phyloP scores from a whole-genome alignment of 148 eudicot species.

The Dysphania ambrosioides region DNA sequence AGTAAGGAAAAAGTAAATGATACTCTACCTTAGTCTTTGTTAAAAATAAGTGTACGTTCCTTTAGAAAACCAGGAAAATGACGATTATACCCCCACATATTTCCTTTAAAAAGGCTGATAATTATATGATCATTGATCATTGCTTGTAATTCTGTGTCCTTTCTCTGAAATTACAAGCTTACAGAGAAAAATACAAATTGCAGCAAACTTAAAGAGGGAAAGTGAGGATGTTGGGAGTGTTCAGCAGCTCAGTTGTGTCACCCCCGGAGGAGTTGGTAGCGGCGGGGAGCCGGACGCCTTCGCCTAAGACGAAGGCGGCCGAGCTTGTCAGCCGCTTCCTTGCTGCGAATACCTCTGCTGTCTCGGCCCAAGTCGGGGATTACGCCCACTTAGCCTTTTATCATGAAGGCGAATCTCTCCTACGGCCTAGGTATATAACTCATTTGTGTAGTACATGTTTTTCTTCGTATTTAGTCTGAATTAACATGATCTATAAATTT shows the following conservation, averaged over 20 bases:
- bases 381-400: constrained; percentile 61
- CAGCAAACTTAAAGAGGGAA: neutral
- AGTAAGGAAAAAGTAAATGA: neutral
- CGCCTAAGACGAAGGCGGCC: constrained; percentile 67
- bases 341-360: constrained; percentile 43
- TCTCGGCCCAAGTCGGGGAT: constrained; percentile 59
- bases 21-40: neutral
- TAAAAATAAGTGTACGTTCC: neutral
- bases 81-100: constrained; percentile 27
- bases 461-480: too few species aligned
- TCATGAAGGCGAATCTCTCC: constrained; percentile 58
- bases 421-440: constrained; percentile 68
- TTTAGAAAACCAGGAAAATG: neutral
- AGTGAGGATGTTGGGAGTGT: constrained; percentile 68
- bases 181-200: neutral
- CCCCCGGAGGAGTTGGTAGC: constrained; percentile 95
- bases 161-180: constrained; percentile 12
- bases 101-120: constrained; percentile 18
- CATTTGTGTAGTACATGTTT: too few species aligned
- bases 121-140: constrained; percentile 11
- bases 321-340: constrained; percentile 60
- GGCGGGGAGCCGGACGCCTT: constrained; percentile 86
- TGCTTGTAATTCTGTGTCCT: neutral
- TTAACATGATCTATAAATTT: too few species aligned
- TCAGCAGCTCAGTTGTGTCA: constrained; percentile 71